A percentile compares a stretch with the other conserved stretches of the same genome.
phyloP scores from a whole-genome alignment of 768 basidiomycete genomes.

The Collybia sp. region DNA sequence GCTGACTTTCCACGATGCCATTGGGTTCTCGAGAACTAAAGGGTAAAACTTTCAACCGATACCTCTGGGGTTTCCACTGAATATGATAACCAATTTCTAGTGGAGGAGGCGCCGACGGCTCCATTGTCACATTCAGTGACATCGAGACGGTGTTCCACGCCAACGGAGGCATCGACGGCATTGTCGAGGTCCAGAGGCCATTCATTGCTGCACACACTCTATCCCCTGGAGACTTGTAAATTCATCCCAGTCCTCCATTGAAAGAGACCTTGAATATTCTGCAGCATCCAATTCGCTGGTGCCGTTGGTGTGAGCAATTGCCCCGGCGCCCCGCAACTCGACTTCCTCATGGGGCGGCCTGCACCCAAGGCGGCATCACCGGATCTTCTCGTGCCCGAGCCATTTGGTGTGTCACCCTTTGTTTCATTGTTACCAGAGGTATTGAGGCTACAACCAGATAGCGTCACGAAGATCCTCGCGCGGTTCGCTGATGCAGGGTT shows the following conservation, averaged over 20 bases:
- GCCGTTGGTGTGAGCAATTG: slow-evolving; percentile 39
- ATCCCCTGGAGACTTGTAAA: slow-evolving; percentile 42
- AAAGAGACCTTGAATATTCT: too few species aligned
- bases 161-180: slow-evolving; percentile 38
- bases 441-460: slow-evolving; percentile 10
- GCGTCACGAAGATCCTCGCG: slow-evolving; percentile 22
- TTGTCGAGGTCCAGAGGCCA: slow-evolving; percentile 28
- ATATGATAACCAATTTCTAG: slow-evolving; percentile 11
- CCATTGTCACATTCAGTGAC: slow-evolving; percentile 38
- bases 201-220: slow-evolving; percentile 30
- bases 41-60: slow-evolving; percentile 15
- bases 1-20: slow-evolving; percentile 38
- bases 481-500: slow-evolving; percentile 32
- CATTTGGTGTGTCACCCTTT: not conserved
- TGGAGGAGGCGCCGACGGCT: slow-evolving; percentile 45
- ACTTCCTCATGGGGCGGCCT: slow-evolving; percentile 34
- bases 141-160: slow-evolving; percentile 38
- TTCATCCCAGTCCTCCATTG: not conserved
- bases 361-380: slow-evolving; percentile 25
- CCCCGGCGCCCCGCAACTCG: slow-evolving; percentile 37
- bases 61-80: not conserved
- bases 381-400: slow-evolving; percentile 21
- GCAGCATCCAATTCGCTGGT: slow-evolving; percentile 41
- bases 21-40: slow-evolving; percentile 30
- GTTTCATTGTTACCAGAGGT: too few species aligned